Base-by-base conservation (phyloP, 2,329 filamentous ascomycete genomes). In the Ampelomyces quisqualis region DNA sequence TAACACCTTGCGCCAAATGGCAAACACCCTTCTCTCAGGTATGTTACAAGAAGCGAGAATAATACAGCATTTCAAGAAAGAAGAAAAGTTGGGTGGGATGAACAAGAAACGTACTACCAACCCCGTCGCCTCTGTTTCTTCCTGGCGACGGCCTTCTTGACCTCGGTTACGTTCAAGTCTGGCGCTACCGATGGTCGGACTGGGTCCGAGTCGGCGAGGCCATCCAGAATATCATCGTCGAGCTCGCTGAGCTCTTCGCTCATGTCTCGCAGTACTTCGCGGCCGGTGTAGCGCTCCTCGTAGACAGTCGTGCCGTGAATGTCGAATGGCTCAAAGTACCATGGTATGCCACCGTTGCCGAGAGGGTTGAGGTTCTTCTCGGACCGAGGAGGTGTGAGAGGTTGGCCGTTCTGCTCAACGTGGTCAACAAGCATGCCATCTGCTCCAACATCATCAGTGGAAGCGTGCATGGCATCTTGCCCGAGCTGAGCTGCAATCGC, bases 241-340 rank as follows among this genome's bases (percentile, higher is more conserved):
- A 96, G 82, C 62, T 96, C 91, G 41, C 87, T 94, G 15, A 96
- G 76, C 55, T 91, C 88, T 67, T 95, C 90, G 57, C 88, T 94
- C 68, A 91, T 82, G 10, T 77, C 80, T 20, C 81, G 76, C 52
- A 81, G 72, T n/a, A 86, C 81, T 40, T 90, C 86, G 22, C 84
- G 78, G 2, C 84, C 87, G 0, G 80, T 82, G 76, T 84, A 88
- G 37, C 82, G 77, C 68, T 91, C 86, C 22, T 69, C 85, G 40
- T 87, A 75, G 7, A 91, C 80, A 1, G 85, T 91, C 0, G 89
- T 95, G 41, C 90, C 91, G 38, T 81, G 60, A 39, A 87, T 85
- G 36, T 93, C 81, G 62, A 94, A 94, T 7, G 81, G 78, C 59
- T 87, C 80, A 44, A 95, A 79, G 67, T 95, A 95, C 89, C 90